Percentiles rank a stretch among this genome's conserved stretches.
Evolutionary conservation across 805 yeast species (phyloP).

Genomic region (Cyberlindnera xylosilytica): DNA sequence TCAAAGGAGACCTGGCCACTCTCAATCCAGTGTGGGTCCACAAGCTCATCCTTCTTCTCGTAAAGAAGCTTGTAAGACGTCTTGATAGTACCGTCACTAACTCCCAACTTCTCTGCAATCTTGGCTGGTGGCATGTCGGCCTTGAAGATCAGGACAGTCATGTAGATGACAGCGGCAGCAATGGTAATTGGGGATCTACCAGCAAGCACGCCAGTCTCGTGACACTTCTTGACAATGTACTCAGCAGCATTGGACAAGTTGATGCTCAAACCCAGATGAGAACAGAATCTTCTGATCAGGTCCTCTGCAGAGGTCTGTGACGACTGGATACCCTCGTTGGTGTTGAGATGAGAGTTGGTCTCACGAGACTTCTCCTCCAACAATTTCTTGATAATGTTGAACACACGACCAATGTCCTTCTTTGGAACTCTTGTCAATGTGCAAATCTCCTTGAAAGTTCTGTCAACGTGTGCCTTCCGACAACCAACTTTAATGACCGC

Average conservation of each 20-base stretch:
- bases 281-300: slow-evolving; percentile 91
- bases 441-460: slow-evolving; percentile 95
- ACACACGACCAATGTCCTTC: slow-evolving; percentile 91
- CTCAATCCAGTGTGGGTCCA: slow-evolving; percentile 76
- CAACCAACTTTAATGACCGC: slow-evolving; percentile 95
- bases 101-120: slow-evolving; percentile 91
- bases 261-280: slow-evolving; percentile 83
- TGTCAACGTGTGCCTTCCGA: slow-evolving; percentile 87
- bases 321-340: slow-evolving; percentile 49
- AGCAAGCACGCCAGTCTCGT: slow-evolving; percentile 89
- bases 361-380: slow-evolving; percentile 40
- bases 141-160: slow-evolving; percentile 87
- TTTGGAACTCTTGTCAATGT: slow-evolving; percentile 91
- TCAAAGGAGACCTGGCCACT: slow-evolving; percentile 61
- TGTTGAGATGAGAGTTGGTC: slow-evolving; percentile 20
- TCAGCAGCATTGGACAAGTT: slow-evolving; percentile 92
- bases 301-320: slow-evolving; percentile 92
- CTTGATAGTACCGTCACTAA: slow-evolving; percentile 95
- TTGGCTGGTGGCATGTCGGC: slow-evolving; percentile 71
- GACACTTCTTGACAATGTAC: slow-evolving; percentile 83
- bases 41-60: slow-evolving; percentile 65
- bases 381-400: slow-evolving; percentile 76
- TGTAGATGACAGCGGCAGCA: slow-evolving; percentile 95
- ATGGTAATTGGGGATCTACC: slow-evolving; percentile 97
- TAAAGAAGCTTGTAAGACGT: slow-evolving; percentile 82